Base-by-base conservation (phyloP, 2,329 filamentous ascomycete genomes). In the Cercospora canescens region DNA sequence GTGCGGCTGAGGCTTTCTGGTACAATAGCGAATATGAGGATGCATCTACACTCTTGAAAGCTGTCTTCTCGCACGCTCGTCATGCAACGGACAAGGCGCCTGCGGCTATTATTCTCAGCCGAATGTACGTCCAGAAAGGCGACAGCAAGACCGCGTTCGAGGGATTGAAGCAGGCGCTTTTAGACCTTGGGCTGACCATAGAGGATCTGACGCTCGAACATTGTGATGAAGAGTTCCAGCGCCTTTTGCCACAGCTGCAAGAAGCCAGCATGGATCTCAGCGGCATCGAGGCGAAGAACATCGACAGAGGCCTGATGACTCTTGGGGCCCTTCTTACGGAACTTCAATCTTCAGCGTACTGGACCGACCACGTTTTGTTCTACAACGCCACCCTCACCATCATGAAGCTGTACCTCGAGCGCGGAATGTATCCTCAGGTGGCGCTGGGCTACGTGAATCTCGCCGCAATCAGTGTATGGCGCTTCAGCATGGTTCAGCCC, bases 1-100 rank as follows among this genome's bases (percentile, higher is more conserved):
- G 91, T 61, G 88, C 92, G 4, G 91, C 93, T 3, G 93, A 97
- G 76, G 93, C 92, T 75, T 90, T 92, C 71, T 88, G 93, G 74
- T 93, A 91, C 73, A 90, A 94, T 82, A 88, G 88, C 4, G 87
- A 93, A 69, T 87, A 89, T 65, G 81, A 85, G 1, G 85, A 89
- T 60, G 91, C 92, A 24, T 85, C 89, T 48, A 81, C 84, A 30
- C 80, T 94, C n/a, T 85, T 97, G 12, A 79, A 87, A 24, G 87
- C 86, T 2, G 87, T 96, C 5, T 91, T 95, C 71, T 77, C 81
- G 34, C 86, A 91, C 72, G 92, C 91, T 0, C 89, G 86, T 70
- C 88, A 88, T 18, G 81, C 91, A 0, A 85, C 91, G 6, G 93
- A 96, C 77, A 95, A 92, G 79, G 91, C 69, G 3, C 89, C 91